phyloP scores from a whole-genome alignment of 2,329 filamentous ascomycete genomes.

The Paecilomyces dactylethromorphus region DNA sequence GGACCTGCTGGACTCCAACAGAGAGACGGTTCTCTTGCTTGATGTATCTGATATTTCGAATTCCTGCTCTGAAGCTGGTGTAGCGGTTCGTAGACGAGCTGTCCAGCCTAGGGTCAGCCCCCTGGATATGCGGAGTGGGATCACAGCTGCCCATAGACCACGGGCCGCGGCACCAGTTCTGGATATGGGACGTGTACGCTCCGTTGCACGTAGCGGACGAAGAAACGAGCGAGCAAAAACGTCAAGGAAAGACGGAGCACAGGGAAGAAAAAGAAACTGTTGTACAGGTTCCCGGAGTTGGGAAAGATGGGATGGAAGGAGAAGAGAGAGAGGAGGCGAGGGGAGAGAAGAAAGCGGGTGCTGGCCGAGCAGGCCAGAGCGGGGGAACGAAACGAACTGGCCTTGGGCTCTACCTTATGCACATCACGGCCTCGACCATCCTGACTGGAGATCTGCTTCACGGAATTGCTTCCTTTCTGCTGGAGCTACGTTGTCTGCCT shows the following conservation, averaged over 20 bases:
- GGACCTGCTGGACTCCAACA: neutral
- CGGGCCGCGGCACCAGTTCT: neutral
- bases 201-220: conserved; percentile 1
- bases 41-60: neutral
- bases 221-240: neutral
- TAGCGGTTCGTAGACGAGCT: neutral
- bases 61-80: neutral
- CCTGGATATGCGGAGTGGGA: neutral
- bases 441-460: neutral
- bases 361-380: conserved; percentile 11
- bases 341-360: conserved; percentile 10
- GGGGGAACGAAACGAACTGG: conserved; percentile 14
- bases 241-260: conserved; percentile 8
- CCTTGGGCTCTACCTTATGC: neutral
- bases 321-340: conserved; percentile 10
- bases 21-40: neutral
- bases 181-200: neutral
- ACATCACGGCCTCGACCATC: neutral
- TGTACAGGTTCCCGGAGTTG: conserved; percentile 17
- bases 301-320: conserved; percentile 11
- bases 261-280: conserved; percentile 19
- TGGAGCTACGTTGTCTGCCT: neutral
- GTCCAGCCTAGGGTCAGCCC: neutral
- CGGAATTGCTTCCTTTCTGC: neutral
- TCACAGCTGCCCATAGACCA: neutral